Evolutionary conservation across 2,329 filamentous ascomycete genomes (phyloP), one percentile per base, ranked within the genome.

Genomic region (Orbilia javanica): DNA sequence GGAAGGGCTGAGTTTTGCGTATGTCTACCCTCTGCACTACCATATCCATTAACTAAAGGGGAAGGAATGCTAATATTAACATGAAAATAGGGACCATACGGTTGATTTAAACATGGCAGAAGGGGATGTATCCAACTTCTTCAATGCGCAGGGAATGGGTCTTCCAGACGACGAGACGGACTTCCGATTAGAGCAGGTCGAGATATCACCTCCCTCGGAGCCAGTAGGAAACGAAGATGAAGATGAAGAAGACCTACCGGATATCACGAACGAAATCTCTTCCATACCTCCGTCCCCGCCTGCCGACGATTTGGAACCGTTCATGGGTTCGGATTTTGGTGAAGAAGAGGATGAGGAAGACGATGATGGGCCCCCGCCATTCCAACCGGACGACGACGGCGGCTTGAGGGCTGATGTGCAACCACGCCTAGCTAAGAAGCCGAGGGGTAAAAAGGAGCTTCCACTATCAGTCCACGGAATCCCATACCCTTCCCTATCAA

Each of bases 401-500:
- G 36, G 34, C n/a, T 27, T 29, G 22, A 20, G 22, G n/a, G 13
- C 15, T 13, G 36, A n/a, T 5, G 55, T 11, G 1, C n/a, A 71
- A 39, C 25, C 48, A 8, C 15, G 48, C 2, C 4, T 34, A 10
- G 8, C 50, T 81, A 81, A 82, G 50, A 81, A 82, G 48, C 34
- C 60, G 4, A 80, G 81, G 18, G 81, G 81, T 11, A 88, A 86
- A 80, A 86, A 89, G 80, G 88, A 88, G 79, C 87, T 89, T 57
- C 83, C 88, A 79, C 81, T 89, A 15, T 96, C 93, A 0, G 88
- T 88, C 60, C 87, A 94, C 82, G 93, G 93, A 27, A 89, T 92
- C 62, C 88, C 91, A 78, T 94, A 94, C 80, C 92, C 93, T 0
- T 90, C 91, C 0, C 85, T 97, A 48, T 93, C 94, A 1, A 85